phyloP scores from a whole-genome alignment of 2,329 filamentous ascomycete genomes.

The Fonsecaea pugnacius region DNA sequence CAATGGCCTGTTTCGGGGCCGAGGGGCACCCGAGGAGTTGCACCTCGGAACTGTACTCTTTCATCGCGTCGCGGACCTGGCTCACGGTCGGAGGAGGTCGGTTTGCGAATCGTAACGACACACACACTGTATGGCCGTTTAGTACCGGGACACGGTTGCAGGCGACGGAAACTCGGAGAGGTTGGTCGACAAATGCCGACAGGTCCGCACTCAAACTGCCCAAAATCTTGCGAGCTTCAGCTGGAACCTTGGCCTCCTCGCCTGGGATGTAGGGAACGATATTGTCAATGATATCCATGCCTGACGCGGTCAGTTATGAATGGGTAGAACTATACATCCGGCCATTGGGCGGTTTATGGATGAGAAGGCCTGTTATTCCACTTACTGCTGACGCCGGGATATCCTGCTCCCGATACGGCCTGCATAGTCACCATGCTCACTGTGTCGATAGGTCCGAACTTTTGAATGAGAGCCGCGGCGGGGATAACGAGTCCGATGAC shows the following conservation, averaged over 20 bases:
- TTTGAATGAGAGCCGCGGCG: slow-evolving; percentile 83
- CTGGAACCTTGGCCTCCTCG: slow-evolving; percentile 95
- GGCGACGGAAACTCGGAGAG: slow-evolving; percentile 77
- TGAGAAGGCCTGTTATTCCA: too few relatives aligned
- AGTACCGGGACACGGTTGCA: slow-evolving; percentile 95
- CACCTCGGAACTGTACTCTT: slow-evolving; percentile 79
- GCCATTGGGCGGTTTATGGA: too few relatives aligned
- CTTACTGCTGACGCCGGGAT: slow-evolving; percentile 66
- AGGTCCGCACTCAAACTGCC: slow-evolving; percentile 72
- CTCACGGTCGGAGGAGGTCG: slow-evolving; percentile 74
- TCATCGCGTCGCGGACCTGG: slow-evolving; percentile 76
- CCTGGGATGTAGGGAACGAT: slow-evolving; percentile 91
- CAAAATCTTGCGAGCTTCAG: slow-evolving; percentile 92
- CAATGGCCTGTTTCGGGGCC: slow-evolving; percentile 78
- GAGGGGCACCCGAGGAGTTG: slow-evolving; percentile 84
- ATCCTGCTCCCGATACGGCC: slow-evolving; percentile 86
- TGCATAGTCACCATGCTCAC: slow-evolving; percentile 94
- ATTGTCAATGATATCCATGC: slow-evolving; percentile 94
- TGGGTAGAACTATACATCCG: too few relatives aligned
- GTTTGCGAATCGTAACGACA: slow-evolving; percentile 79
- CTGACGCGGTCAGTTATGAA: too few relatives aligned
- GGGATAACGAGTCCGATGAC: slow-evolving; percentile 96
- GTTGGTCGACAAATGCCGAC: slow-evolving; percentile 77
- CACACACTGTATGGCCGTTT: slow-evolving; percentile 94
- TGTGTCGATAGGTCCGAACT: slow-evolving; percentile 75